These are phyloP conservation scores for Candida boleticola DNA, from an alignment of 805 yeast genomes.

Conservation along the genomic window DNA sequence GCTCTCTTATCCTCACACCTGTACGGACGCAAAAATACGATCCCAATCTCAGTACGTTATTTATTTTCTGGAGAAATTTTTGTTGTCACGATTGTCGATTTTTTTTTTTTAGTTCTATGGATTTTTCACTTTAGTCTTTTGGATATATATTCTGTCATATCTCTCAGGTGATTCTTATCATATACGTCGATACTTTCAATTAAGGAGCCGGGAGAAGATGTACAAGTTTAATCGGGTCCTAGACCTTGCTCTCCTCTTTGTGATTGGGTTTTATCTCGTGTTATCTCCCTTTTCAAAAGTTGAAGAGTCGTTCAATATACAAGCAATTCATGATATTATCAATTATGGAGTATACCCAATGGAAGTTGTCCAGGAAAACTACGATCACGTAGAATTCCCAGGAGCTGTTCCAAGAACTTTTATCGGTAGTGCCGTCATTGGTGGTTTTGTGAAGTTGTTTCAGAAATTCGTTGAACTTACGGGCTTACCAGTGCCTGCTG, in stretches of 20 bases:
- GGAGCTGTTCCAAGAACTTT: conserved; percentile 90
- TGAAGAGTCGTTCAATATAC: conserved; percentile 89
- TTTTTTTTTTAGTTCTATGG: too few relatives aligned
- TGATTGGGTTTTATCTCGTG: conserved; percentile 48
- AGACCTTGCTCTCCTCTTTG: conserved; percentile 36
- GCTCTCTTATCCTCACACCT: too few relatives aligned
- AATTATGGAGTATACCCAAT: conserved; percentile 52
- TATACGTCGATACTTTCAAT: conserved; percentile 15
- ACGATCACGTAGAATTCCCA: conserved; percentile 78
- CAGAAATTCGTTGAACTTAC: conserved; percentile 12
- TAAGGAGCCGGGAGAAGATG: conserved; percentile 13
- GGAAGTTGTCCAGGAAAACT: conserved; percentile 35
- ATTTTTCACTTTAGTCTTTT: too few relatives aligned
- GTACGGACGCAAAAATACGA: too few relatives aligned
- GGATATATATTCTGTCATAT: too few relatives aligned
- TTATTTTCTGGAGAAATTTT: too few relatives aligned
- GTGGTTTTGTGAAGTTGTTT: conserved; percentile 43
- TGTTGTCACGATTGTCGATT: too few relatives aligned
- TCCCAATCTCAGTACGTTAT: too few relatives aligned
- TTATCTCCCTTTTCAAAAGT: conserved; percentile 85
- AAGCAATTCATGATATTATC: conserved; percentile 81
- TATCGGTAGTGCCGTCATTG: conserved; percentile 61
- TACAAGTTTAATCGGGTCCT: conserved; percentile 15
- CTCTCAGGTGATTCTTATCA: too few relatives aligned
- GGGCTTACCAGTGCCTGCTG: conserved; percentile 18